Evolutionary conservation across 2,329 filamentous ascomycete genomes (phyloP), one percentile per base, ranked within the genome.

Genomic region (Apiospora rasikravindrae): DNA sequence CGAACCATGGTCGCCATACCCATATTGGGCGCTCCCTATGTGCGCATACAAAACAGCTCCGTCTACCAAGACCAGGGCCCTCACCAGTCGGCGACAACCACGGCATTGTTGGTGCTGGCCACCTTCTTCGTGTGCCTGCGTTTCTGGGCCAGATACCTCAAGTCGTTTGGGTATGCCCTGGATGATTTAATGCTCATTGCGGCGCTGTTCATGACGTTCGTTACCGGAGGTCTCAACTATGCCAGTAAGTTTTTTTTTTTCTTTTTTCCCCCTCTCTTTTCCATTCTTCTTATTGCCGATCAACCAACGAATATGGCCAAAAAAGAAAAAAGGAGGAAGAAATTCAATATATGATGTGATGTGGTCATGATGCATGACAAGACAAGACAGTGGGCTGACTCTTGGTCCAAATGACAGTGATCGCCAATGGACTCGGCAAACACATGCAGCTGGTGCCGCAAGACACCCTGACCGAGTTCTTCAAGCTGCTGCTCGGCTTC

Each of bases 401-500:
- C 44, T 11, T n/a, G 16, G 3, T 29, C n/a, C n/a, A 24, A 26
- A 24, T 14, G 53, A 14, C 49, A 75, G 74, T 75, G 74, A 57
- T 75, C 11, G 10, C 69, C 37, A 51, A 73, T 47, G 74, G 74
- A 19, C 73, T 75, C 69, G 74, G 74, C 26, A 67, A 66, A 45
- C 74, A 70, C 70, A 66, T 47, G 61, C 19, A 16, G 11, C 7
- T 45, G 13, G 22, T 73, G 3, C n/a, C 70, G 16, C n/a, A 44
- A 11, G 45, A 67, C 19, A 57, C 69, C n/a, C 37, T 70, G 22
- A 57, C 49, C 16, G 24, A 16, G 16, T 71, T 74, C 57, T 69
- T 74, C 71, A 73, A 74, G 72, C 69, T 69, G 53, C 66, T 75
- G 40, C n/a, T 74, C 10, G 69, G 69, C 6, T 74, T 74, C 19